A percentile compares a stretch with the other conserved stretches of the same genome.
Conservation (phyloP, 345 rosid genomes). For the Corchorus capsularis region DNA sequence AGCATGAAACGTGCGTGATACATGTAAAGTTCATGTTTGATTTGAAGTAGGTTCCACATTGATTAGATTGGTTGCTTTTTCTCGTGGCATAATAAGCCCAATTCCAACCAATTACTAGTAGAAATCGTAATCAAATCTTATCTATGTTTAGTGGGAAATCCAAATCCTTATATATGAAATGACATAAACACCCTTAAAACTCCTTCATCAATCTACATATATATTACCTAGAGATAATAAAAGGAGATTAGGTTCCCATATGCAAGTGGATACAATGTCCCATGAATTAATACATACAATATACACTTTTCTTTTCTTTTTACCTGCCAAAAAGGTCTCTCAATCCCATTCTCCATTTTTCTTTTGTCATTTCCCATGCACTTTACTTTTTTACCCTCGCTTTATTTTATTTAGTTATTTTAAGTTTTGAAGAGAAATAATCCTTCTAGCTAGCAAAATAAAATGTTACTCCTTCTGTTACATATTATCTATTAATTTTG, state of each 20-base stretch:
- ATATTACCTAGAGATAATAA: neutral
- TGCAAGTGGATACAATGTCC: conserved; percentile 4
- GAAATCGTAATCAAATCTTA: too few species aligned
- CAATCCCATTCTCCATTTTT: neutral
- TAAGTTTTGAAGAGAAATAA: too few species aligned
- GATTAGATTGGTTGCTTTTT: too few species aligned
- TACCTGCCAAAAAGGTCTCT: neutral
- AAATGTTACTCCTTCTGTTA: too few species aligned
- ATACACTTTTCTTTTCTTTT: neutral
- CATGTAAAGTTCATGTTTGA: too few species aligned
- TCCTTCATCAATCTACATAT: neutral
- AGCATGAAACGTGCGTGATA: too few species aligned
- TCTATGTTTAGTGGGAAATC: too few species aligned
- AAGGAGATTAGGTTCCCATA: neutral
- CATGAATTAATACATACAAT: neutral
- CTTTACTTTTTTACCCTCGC: neutral
- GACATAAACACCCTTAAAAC: neutral
- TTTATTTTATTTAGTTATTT: neutral
- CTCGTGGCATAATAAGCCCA: too few species aligned
- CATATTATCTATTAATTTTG: too few species aligned
- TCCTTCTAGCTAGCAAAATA: too few species aligned
- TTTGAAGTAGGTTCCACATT: too few species aligned
- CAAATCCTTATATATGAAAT: neutral
- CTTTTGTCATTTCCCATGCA: conserved; percentile 1
- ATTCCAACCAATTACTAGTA: too few species aligned